Evolutionary conservation across 805 yeast genomes (phyloP), one percentile per base, ranked within the genome.

Genomic region (Peterozyma xylosa): DNA sequence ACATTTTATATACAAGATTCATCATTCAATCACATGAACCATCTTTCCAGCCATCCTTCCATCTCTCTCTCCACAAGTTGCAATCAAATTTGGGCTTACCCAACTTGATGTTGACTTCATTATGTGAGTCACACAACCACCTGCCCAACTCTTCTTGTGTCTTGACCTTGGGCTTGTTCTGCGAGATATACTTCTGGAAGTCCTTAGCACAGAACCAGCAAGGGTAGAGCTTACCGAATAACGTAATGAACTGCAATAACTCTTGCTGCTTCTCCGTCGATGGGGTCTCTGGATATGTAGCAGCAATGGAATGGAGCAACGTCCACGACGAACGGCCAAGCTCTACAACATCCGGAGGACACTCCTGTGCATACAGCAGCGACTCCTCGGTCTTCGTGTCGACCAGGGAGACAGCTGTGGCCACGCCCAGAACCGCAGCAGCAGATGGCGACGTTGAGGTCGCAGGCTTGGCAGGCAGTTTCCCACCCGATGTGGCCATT

Each of bases 81-180:
- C 98, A 91, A 58, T 91, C 89, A 58, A 93, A 93, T 45, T 67
- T 68, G 6, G 86, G 87, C 63, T 93, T 93, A 1, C 96, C 95
- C 27, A 91, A 59, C 60, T 89, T 90, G 15, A 60, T 68, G 61
- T 93, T 93, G n/a, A 93, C 98, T 33, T 76, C 86, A 57, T 93
- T 93, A 64, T 93, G 99, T 2, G 98, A 98, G 48, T 80, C 85
- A 64, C 98, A 93, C 44, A 93, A 66, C 99, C 99, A 93, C 52
- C 63, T 69, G 0, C 96, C 95, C 54, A 93, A 78, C 43, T 78
- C 83, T 42, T 88, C 96, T 52, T 86, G 87, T 5, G 76, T 73
- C 15, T 64, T 67, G 3, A 80, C 84, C 45, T 67, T 68, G 15
- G 87, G 86, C 52, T 73, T 79, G 35, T 70, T 60, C 42, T 61